Evolutionary conservation across 2,329 filamentous ascomycete species (phyloP), one percentile per base, ranked within the genome.

Genomic region (Clarireedia paspali): DNA sequence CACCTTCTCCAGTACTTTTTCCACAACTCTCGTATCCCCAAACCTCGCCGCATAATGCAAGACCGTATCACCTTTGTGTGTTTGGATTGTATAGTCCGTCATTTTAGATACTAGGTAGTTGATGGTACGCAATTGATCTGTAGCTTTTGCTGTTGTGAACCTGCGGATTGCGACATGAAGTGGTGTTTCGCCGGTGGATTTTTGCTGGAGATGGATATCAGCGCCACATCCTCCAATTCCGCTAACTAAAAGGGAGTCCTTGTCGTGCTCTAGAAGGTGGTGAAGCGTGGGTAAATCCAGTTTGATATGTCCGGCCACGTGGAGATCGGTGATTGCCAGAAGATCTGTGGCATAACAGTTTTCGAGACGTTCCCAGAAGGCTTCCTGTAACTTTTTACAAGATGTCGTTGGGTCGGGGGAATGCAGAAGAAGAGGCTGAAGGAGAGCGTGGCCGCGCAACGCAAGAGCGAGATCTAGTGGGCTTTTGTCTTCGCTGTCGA

Each of bases 101-200:
- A 10, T 42, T 20, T 42, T 42, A 2, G 15, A n/a, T 10, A 42
- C 39, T 14, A 42, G 39, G 17, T 17, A 36, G n/a, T 17, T 42
- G 38, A 17, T 48, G 45, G 6, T 54, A 40, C 2, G n/a, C n/a
- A 6, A 34, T 36, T 9, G 30, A 27, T 2, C 20, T 38, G 6
- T 50, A 17, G 27, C 23, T 20, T 6, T 24, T 10, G 5, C 20
- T 4, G 38, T 38, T 5, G 17, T 5, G 26, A n/a, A 30, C 7
- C 45, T 44, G 6, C 47, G 53, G 26, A 50, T 50, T 12, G 36
- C 53, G 9, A 40, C 26, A 27, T 55, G 53, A 3, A 55, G 26
- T 7, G 53, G 53, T 1, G 26, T 55, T 50, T 55, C 53, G 10
- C 23, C 26, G 2, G 27, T 9, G 9, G 53, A 17, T 27, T 44